These are phyloP conservation scores for Apiospora saccharicola DNA, from an alignment of 2,329 filamentous ascomycete genomes.

Conservation along the genomic window DNA sequence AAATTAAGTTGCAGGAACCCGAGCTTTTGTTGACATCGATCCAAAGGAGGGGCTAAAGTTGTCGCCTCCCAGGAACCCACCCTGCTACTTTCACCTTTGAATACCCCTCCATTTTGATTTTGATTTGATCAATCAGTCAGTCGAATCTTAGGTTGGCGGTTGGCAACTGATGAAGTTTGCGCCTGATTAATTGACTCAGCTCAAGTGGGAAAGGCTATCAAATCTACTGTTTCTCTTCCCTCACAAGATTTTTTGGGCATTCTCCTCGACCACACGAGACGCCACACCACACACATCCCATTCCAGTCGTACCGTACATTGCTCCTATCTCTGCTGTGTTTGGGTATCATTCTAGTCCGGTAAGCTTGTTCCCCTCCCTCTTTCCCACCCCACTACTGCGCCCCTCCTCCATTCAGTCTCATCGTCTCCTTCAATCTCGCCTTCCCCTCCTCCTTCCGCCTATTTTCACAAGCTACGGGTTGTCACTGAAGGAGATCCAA, in stretches of 20 bases:
- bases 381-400: conserved; percentile 3
- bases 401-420: conserved; percentile 13
- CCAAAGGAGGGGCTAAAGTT: conserved; percentile 22
- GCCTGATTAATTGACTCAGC: conserved; percentile 10
- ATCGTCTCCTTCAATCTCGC: neutral
- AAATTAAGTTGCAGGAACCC: neutral
- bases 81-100: neutral
- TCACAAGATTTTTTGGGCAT: conserved; percentile 12
- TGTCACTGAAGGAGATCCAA: neutral
- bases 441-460: neutral
- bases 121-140: conserved; percentile 6
- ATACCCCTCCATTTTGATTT: conserved; percentile 18
- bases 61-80: conserved; percentile 17
- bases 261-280: neutral
- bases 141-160: conserved; percentile 16
- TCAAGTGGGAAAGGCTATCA: neutral
- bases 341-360: neutral
- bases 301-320: neutral
- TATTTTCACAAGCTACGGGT: neutral
- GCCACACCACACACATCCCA: conserved; percentile 1
- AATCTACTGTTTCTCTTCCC: neutral
- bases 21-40: conserved; percentile 24
- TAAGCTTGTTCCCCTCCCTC: neutral
- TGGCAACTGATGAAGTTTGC: conserved; percentile 1
- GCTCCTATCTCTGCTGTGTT: neutral